Conservation (phyloP, 768 basidiomycete genomes). For the Suillus paluster region DNA sequence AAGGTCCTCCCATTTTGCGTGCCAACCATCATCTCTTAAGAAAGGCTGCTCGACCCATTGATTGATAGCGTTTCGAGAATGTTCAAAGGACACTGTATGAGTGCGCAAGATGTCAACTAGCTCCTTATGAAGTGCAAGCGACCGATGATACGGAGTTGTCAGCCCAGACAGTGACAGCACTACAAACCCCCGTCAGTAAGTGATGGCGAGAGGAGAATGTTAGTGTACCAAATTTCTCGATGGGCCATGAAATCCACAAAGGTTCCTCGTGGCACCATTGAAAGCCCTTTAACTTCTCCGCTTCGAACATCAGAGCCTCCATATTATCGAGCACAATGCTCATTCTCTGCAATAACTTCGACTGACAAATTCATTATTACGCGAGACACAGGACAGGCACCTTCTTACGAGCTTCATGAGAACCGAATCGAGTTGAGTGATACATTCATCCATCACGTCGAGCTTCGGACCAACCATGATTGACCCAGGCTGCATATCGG, state of each 20-base stretch:
- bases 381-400: background rate
- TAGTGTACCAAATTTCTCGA: slow-evolving; percentile 72
- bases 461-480: slow-evolving; percentile 70
- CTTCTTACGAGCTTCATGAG: slow-evolving; percentile 66
- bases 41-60: slow-evolving; percentile 73
- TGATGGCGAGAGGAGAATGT: background rate
- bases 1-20: slow-evolving; percentile 75
- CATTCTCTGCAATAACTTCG: slow-evolving; percentile 74
- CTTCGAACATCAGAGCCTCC: slow-evolving; percentile 68
- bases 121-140: slow-evolving; percentile 57
- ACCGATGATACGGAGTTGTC: slow-evolving; percentile 68
- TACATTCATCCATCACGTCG: slow-evolving; percentile 65
- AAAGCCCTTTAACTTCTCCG: slow-evolving; percentile 72
- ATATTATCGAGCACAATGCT: slow-evolving; percentile 63
- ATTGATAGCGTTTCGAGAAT: slow-evolving; percentile 61
- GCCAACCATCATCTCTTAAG: slow-evolving; percentile 73
- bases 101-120: slow-evolving; percentile 61
- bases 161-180: slow-evolving; percentile 61
- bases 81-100: slow-evolving; percentile 73
- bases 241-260: slow-evolving; percentile 82
- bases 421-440: slow-evolving; percentile 61
- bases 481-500: slow-evolving; percentile 55
- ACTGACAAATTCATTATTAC: slow-evolving; percentile 42
- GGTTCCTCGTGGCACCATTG: slow-evolving; percentile 73
- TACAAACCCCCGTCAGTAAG: slow-evolving; percentile 26